A percentile compares a stretch with the other conserved stretches of the same genome.
phyloP scores from a whole-genome alignment of 179 eudicot genomes.

The Sideroxylon spinosum region DNA sequence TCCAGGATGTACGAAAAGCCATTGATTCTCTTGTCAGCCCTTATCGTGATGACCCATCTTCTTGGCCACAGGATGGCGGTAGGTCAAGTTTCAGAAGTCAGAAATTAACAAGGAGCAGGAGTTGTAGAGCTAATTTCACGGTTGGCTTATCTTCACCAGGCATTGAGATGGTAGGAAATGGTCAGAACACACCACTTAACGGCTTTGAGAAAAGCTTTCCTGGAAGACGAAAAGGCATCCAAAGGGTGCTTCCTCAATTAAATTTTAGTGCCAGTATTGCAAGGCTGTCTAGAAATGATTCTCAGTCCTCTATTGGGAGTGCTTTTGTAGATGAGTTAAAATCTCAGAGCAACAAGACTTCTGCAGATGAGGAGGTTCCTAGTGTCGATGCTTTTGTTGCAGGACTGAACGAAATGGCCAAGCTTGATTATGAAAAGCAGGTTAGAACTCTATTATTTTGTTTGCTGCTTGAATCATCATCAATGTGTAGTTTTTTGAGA shows the following conservation, averaged over 20 bases:
- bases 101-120: constrained; percentile 53
- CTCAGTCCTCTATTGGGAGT: constrained; percentile 66
- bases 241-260: constrained; percentile 43
- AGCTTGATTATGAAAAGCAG: constrained; percentile 67
- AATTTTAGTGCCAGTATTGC: constrained; percentile 41
- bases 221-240: constrained; percentile 58
- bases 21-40: constrained; percentile 47
- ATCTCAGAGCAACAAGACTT: constrained; percentile 30
- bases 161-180: constrained; percentile 31
- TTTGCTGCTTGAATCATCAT: background rate
- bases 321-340: constrained; percentile 39
- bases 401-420: constrained; percentile 74
- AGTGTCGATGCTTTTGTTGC: constrained; percentile 78
- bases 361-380: constrained; percentile 64
- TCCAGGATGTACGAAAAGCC: constrained; percentile 49
- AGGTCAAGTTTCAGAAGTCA: constrained; percentile 42
- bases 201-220: constrained; percentile 50
- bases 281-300: constrained; percentile 54
- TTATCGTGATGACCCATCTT: constrained; percentile 34
- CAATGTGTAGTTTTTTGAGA: background rate
- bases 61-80: constrained; percentile 30
- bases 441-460: constrained; percentile 27
- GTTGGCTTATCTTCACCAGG: constrained; percentile 34
- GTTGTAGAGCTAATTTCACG: constrained; percentile 34
- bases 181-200: constrained; percentile 65